A percentile compares a stretch with the other conserved stretches of the same genome.
Evolutionary conservation across 371 early-diverging fungal species (phyloP).

Genomic region (Mortierella sp.): DNA sequence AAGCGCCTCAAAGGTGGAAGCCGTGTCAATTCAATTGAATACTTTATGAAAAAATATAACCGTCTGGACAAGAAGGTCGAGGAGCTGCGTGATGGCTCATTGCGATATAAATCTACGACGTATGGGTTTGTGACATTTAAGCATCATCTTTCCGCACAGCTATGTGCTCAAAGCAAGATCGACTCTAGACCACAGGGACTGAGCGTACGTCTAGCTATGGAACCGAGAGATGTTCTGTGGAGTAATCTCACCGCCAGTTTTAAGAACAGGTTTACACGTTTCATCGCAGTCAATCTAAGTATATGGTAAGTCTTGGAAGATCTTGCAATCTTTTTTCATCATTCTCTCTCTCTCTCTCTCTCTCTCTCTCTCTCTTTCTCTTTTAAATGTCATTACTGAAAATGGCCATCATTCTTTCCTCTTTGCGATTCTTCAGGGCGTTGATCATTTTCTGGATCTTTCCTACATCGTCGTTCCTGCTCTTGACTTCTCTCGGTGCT

Average conservation of each 20-base stretch:
- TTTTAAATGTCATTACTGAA: not conserved
- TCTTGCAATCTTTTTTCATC: not conserved
- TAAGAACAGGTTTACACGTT: conserved; percentile 61
- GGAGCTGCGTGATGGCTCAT: conserved; percentile 57
- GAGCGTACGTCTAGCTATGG: conserved; percentile 87
- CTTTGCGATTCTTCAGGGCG: conserved; percentile 40
- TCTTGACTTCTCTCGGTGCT: conserved; percentile 78
- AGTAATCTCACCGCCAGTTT: conserved; percentile 77
- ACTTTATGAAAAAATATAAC: conserved; percentile 58
- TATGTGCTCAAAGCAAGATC: conserved; percentile 73
- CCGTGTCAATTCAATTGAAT: conserved; percentile 54
- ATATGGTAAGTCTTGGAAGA: conserved; percentile 52
- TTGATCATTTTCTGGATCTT: conserved; percentile 82
- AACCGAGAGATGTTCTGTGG: conserved; percentile 95
- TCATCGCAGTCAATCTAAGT: conserved; percentile 63
- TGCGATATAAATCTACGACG: conserved; percentile 64
- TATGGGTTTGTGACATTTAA: conserved; percentile 77
- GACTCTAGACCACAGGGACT: conserved; percentile 78
- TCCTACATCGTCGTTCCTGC: conserved; percentile 79
- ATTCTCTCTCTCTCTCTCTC: too few species aligned
- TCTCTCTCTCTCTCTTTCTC: not conserved
- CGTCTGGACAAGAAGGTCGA: conserved; percentile 51
- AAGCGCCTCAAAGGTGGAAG: conserved; percentile 47
- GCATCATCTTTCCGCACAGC: conserved; percentile 62
- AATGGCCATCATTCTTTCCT: not conserved